Base-by-base conservation (phyloP, 495 filamentous ascomycete species). In the Xylaria grammica region DNA sequence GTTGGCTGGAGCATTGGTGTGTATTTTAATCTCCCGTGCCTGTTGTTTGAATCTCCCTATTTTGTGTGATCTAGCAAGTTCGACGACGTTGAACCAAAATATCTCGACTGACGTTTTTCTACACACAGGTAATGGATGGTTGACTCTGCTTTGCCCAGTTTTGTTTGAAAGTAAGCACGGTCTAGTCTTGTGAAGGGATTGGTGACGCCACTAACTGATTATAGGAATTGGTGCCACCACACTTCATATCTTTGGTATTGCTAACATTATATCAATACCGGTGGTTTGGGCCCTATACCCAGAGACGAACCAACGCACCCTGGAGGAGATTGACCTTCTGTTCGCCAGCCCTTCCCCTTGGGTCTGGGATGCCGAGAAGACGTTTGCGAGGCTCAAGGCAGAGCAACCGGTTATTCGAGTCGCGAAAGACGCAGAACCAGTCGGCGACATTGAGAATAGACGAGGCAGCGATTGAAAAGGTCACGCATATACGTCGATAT, bases 1-100 rank as follows among this genome's bases (percentile, higher is more conserved):
- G 82, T 91, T 3, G 88, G 89, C 17, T 91, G 89, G 88, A 85
- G 82, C 60, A 89, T 91, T n/a, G n/a, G n/a, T n/a, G n/a, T n/a
- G n/a, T n/a, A n/a, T n/a, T n/a, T n/a, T n/a, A n/a, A n/a, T n/a
- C n/a, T n/a, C n/a, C n/a, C n/a, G n/a, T n/a, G n/a, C n/a, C n/a
- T n/a, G n/a, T n/a, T n/a, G n/a, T n/a, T n/a, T n/a, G n/a, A n/a
- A n/a, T n/a, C n/a, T n/a, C n/a, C n/a, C n/a, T n/a, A n/a, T n/a
- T n/a, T n/a, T n/a, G n/a, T n/a, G n/a, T n/a, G n/a, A n/a, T n/a
- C n/a, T n/a, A n/a, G n/a, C n/a, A n/a, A n/a, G n/a, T n/a, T n/a
- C n/a, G n/a, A n/a, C n/a, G n/a, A n/a, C n/a, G n/a, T n/a, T n/a
- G n/a, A n/a, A n/a, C n/a, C n/a, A n/a, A n/a, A n/a, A n/a, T n/a